These are phyloP conservation scores for Colletotrichum sp. DNA, from an alignment of 2,329 filamentous ascomycete species.

Conservation along the genomic window DNA sequence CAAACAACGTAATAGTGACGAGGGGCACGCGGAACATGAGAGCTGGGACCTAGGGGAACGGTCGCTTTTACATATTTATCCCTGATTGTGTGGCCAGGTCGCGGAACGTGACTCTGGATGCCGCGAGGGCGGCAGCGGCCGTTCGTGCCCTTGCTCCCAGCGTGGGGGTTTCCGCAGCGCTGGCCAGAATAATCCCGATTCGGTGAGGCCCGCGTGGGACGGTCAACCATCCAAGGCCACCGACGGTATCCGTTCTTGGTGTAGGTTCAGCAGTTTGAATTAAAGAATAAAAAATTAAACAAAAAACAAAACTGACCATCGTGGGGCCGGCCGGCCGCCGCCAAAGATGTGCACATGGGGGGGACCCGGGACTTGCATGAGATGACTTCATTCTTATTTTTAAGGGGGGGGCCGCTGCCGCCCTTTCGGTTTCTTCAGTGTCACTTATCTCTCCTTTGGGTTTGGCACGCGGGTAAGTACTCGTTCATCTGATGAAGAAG, in stretches of 20 bases:
- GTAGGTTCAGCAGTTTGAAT: neutral
- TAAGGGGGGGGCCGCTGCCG: neutral
- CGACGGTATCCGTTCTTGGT: neutral
- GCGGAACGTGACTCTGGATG: neutral
- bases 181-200: neutral
- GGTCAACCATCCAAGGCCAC: neutral
- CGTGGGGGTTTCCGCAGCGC: neutral
- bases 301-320: neutral
- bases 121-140: neutral
- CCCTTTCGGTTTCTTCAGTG: neutral
- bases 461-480: neutral
- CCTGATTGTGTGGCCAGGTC: neutral
- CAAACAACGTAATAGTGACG: neutral
- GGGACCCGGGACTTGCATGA: slow-evolving; percentile 4
- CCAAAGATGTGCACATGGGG: slow-evolving; percentile 11
- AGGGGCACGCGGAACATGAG: neutral
- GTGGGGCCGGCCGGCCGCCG: neutral
- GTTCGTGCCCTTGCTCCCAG: neutral
- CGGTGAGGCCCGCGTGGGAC: neutral
- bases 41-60: neutral
- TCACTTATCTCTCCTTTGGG: neutral
- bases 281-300: neutral
- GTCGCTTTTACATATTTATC: neutral
- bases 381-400: slow-evolving; percentile 14
- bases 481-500: neutral